phyloP scores from a whole-genome alignment of 2,329 filamentous ascomycete genomes.

The Fusarium proliferatum region DNA sequence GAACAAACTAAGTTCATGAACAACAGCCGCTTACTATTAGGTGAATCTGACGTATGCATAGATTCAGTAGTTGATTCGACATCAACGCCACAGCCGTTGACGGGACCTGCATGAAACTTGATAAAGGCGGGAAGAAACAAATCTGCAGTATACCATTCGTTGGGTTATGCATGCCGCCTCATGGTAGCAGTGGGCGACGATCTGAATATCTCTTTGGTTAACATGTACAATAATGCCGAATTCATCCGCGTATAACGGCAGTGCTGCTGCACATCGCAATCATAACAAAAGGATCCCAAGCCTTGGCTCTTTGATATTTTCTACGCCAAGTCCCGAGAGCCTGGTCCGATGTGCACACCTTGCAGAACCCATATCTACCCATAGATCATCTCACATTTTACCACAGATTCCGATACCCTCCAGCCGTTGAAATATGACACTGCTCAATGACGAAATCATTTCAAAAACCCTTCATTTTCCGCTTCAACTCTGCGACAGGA shows the following conservation, averaged over 20 bases:
- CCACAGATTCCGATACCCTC: neutral
- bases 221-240: neutral
- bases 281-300: constrained; percentile 1
- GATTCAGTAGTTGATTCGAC: neutral
- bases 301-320: constrained; percentile 6
- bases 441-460: constrained; percentile 21
- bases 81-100: constrained; percentile 1
- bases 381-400: neutral
- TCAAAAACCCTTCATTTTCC: neutral
- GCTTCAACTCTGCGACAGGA: constrained; percentile 20
- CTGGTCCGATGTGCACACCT: neutral
- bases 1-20: neutral
- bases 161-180: neutral
- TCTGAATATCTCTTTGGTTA: constrained; percentile 12
- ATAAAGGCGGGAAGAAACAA: neutral
- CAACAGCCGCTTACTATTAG: neutral
- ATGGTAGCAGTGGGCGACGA: constrained; percentile 15
- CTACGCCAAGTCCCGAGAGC: neutral
- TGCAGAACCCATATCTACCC: neutral
- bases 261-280: constrained; percentile 34
- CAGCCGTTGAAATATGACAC: neutral
- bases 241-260: neutral
- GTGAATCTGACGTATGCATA: neutral
- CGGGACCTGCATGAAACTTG: constrained; percentile 21
- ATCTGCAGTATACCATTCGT: neutral